A percentile compares a stretch with the other conserved stretches of the same genome.
Evolutionary conservation across 2,329 filamentous ascomycete genomes (phyloP).

Genomic region (Drechslerella coelobrocha): DNA sequence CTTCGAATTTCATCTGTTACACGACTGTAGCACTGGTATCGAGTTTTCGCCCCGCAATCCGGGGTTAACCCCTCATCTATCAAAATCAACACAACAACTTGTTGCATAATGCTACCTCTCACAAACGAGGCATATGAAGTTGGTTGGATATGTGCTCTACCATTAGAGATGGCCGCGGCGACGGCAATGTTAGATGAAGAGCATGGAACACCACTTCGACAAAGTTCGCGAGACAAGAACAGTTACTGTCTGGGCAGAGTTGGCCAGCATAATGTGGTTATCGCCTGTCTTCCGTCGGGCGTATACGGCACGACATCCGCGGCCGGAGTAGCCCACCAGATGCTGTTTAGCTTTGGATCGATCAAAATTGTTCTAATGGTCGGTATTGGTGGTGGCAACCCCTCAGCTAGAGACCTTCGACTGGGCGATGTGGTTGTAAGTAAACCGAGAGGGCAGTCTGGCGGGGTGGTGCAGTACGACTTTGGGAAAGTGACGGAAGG

Average conservation of each 20-base stretch:
- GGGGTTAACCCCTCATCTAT: no score
- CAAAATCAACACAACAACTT: no score
- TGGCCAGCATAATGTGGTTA: conserved; percentile 54
- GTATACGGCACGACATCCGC: conserved; percentile 51
- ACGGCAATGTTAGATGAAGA: conserved; percentile 55
- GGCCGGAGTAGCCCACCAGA: conserved; percentile 47
- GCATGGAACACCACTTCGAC: conserved; percentile 50
- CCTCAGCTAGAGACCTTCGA: conserved; percentile 53
- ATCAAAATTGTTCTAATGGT: conserved; percentile 52
- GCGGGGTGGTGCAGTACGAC: conserved; percentile 36
- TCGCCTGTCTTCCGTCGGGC: conserved; percentile 52
- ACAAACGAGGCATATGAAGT: conserved; percentile 55
- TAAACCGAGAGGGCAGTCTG: conserved; percentile 18
- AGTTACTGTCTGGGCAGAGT: conserved; percentile 54
- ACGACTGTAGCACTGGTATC: no score
- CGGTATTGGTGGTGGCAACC: conserved; percentile 55
- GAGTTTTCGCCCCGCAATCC: no score
- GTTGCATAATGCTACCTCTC: conserved; percentile 3
- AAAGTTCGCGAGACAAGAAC: conserved; percentile 52
- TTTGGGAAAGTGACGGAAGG: conserved; percentile 31
- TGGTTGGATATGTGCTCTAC: conserved; percentile 57
- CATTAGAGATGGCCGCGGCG: conserved; percentile 55
- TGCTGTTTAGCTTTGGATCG: conserved; percentile 48
- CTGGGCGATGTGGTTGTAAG: conserved; percentile 51
- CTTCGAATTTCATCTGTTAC: no score